Evolutionary conservation across 345 rosid species (phyloP), one percentile per base, ranked within the genome.

Genomic region (Aethionema arabicum): DNA sequence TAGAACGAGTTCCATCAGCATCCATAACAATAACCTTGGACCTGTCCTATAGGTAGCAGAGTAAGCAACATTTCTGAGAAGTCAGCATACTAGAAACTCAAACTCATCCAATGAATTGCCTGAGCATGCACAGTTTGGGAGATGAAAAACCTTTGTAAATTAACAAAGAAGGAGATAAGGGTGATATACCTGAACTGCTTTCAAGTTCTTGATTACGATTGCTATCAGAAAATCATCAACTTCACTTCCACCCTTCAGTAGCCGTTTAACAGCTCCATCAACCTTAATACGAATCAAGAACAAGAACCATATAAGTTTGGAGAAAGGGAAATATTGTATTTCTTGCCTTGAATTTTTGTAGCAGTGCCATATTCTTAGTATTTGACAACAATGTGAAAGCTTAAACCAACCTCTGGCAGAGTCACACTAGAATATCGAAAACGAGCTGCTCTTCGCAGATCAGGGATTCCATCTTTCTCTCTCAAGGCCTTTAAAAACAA

Each of bases 11-110:
- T 65, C 99, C 99, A 76, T 90, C 92, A 70, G 79, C 88, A 82
- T 93, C 99, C 95, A 93, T 77, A 71, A 93, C 78, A 63, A 93
- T 87, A 63, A 93, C 87, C 88, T 77, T 87, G 46, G 90, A 93
- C 77, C 96, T 87, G 90, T 79, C 99, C 97, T 93, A 85, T 90
- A 80, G 80, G 78, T 68, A 56, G 80, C 58, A 76, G 65, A 69
- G 54, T 57, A 73, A 76, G 72, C 63, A 30, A 58, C 62, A 53
- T 74, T 66, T 73, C 67, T 50, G 75, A 78, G 74, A 59, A 56
- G 72, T 60, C 53, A 69, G 67, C 60, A 11, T 54, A 61, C 16
- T 61, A 7, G 43, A 38, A 47, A 16, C 21, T 31, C 6, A 48
- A 56, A 35, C 59, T 21, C 10, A 13, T 30, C 42, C 36, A 32